phyloP scores from a whole-genome alignment of 306 rosid species.

The Echinosophora koreensis region DNA sequence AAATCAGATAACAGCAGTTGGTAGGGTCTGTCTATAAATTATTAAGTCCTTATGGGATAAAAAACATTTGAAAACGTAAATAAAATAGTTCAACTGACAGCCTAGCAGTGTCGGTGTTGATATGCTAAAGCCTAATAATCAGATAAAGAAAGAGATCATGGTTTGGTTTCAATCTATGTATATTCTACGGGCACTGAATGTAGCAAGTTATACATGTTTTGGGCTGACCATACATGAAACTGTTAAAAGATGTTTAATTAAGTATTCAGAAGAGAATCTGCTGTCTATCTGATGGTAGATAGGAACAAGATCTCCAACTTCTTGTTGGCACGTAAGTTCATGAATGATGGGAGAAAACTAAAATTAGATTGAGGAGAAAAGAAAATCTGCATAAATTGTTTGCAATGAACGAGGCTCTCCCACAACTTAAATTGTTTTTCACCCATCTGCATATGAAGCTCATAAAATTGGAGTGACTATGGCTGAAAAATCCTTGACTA shows the following conservation, averaged over 20 bases:
- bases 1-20: conserved; percentile 33
- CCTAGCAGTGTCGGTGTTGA: conserved; percentile 59
- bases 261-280: conserved; percentile 44
- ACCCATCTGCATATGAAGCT: background rate
- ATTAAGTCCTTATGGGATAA: conserved; percentile 56
- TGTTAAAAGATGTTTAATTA: conserved; percentile 31
- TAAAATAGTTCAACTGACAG: conserved; percentile 57
- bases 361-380: conserved; percentile 22
- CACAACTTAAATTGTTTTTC: background rate
- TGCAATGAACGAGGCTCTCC: background rate
- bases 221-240: conserved; percentile 38
- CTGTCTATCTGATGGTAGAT: conserved; percentile 41
- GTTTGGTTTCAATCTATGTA: conserved; percentile 47
- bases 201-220: conserved; percentile 41
- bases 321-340: conserved; percentile 44
- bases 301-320: conserved; percentile 29
- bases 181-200: conserved; percentile 35
- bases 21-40: conserved; percentile 62
- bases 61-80: conserved; percentile 54
- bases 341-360: conserved; percentile 16
- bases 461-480: background rate
- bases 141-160: conserved; percentile 49
- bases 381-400: background rate
- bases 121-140: conserved; percentile 53
- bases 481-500: conserved; percentile 5